These are phyloP conservation scores for Diddensiella transvaalensis DNA, from an alignment of 805 yeast genomes.

Conservation along the genomic window DNA sequence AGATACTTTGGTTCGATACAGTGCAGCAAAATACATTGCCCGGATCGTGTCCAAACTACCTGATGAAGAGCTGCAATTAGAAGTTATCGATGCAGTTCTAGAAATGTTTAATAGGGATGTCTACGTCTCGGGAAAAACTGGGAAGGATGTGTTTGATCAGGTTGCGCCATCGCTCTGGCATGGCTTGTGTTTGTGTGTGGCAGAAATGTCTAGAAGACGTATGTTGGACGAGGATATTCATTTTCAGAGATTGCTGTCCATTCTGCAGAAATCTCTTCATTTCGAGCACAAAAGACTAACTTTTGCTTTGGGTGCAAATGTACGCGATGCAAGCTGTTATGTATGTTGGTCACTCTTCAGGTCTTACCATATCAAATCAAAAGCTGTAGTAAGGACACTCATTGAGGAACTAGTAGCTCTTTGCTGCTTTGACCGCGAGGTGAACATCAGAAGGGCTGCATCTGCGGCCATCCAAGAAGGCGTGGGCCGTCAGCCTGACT, in stretches of 20 bases:
- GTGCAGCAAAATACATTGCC: slow-evolving; percentile 63
- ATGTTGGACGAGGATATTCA: slow-evolving; percentile 14
- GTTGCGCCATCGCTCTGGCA: slow-evolving; percentile 48
- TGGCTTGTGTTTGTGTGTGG: slow-evolving; percentile 55
- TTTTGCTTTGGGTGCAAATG: slow-evolving; percentile 56
- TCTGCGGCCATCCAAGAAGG: slow-evolving; percentile 85
- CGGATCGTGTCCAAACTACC: slow-evolving; percentile 38
- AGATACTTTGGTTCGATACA: slow-evolving; percentile 58
- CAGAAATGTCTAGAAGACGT: slow-evolving; percentile 41
- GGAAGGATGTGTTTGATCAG: slow-evolving; percentile 27
- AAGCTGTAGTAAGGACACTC: slow-evolving; percentile 23
- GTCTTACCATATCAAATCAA: slow-evolving; percentile 29
- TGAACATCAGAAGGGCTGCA: slow-evolving; percentile 73
- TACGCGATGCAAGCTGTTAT: slow-evolving; percentile 83
- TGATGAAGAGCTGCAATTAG: slow-evolving; percentile 30
- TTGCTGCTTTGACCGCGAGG: slow-evolving; percentile 67
- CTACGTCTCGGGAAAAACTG: slow-evolving; percentile 2
- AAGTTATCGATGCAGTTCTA: slow-evolving; percentile 33
- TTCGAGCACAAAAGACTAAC: slow-evolving; percentile 56
- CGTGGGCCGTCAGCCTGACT: slow-evolving; percentile 59
- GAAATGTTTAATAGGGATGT: slow-evolving; percentile 23
- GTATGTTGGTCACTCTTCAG: slow-evolving; percentile 75
- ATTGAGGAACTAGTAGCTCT: slow-evolving; percentile 44
- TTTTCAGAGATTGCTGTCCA: slow-evolving; percentile 17
- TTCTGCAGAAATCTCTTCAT: slow-evolving; percentile 47